Evolutionary conservation across 2,329 filamentous ascomycete species (phyloP).

Genomic region (Byssothecium circinans): DNA sequence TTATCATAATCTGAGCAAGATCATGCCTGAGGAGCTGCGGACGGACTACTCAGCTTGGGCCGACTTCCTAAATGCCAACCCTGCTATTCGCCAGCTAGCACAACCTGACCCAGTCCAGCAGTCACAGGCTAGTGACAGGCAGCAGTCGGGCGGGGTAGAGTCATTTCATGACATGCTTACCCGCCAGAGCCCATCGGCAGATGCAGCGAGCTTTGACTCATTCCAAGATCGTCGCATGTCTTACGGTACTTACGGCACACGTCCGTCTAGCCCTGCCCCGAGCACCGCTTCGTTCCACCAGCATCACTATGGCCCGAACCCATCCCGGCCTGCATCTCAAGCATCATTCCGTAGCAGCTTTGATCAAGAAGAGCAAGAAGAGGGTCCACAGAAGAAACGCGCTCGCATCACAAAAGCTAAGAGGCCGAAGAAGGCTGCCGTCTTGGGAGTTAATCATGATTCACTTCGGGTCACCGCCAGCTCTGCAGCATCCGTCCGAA

Average conservation of each 20-base stretch:
- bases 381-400: slow-evolving; percentile 70
- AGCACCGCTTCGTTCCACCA: slow-evolving; percentile 43
- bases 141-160: slow-evolving; percentile 34
- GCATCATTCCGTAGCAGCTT: slow-evolving; percentile 41
- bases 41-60: slow-evolving; percentile 75
- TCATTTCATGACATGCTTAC: slow-evolving; percentile 44
- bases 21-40: slow-evolving; percentile 58
- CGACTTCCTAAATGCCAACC: slow-evolving; percentile 73
- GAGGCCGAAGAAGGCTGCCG: slow-evolving; percentile 69
- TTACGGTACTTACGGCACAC: slow-evolving; percentile 40
- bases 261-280: slow-evolving; percentile 50
- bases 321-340: slow-evolving; percentile 42
- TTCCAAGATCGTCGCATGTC: slow-evolving; percentile 31
- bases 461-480: slow-evolving; percentile 89
- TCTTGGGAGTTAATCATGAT: slow-evolving; percentile 73
- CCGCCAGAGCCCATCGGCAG: slow-evolving; percentile 31
- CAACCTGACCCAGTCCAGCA: slow-evolving; percentile 23
- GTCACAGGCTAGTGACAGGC: slow-evolving; percentile 21
- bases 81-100: slow-evolving; percentile 43
- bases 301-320: slow-evolving; percentile 33
- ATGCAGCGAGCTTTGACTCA: slow-evolving; percentile 27
- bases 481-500: slow-evolving; percentile 83
- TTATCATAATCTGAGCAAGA: slow-evolving; percentile 60
- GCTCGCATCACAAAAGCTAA: slow-evolving; percentile 75
- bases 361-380: slow-evolving; percentile 44